Evolutionary conservation across 2,329 filamentous ascomycete genomes (phyloP).

Genomic region (Cercospora sp.): DNA sequence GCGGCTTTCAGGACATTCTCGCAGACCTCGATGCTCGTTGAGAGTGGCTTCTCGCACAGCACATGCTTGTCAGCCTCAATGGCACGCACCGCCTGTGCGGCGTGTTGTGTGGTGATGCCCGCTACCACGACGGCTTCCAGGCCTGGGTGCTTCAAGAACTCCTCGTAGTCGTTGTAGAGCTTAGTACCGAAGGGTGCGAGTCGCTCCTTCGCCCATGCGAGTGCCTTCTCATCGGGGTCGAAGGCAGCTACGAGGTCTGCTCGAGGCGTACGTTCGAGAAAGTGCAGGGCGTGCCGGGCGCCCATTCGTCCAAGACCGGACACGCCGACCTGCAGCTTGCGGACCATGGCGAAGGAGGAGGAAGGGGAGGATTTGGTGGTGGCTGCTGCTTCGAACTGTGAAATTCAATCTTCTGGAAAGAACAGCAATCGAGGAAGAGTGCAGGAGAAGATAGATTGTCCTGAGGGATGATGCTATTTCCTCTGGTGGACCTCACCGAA

Average conservation of each 20-base stretch:
- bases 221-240: constrained; percentile 45
- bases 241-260: constrained; percentile 52
- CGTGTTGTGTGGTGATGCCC: constrained; percentile 57
- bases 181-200: constrained; percentile 55
- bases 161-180: constrained; percentile 56
- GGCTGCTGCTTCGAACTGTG: neutral
- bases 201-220: constrained; percentile 52
- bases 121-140: constrained; percentile 58
- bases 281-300: constrained; percentile 50
- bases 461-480: too few relatives aligned
- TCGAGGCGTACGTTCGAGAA: constrained; percentile 48
- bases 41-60: constrained; percentile 61
- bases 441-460: neutral
- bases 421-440: neutral
- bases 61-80: constrained; percentile 58
- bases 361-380: neutral
- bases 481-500: neutral
- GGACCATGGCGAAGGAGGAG: constrained; percentile 30
- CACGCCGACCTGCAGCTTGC: constrained; percentile 48
- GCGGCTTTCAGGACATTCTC: constrained; percentile 61
- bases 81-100: constrained; percentile 58
- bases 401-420: neutral
- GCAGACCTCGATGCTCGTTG: constrained; percentile 59
- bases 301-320: constrained; percentile 54
- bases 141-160: constrained; percentile 58